Conservation (phyloP, 1,139 yeast species). For the Kluyveromyces marxianus region DNA sequence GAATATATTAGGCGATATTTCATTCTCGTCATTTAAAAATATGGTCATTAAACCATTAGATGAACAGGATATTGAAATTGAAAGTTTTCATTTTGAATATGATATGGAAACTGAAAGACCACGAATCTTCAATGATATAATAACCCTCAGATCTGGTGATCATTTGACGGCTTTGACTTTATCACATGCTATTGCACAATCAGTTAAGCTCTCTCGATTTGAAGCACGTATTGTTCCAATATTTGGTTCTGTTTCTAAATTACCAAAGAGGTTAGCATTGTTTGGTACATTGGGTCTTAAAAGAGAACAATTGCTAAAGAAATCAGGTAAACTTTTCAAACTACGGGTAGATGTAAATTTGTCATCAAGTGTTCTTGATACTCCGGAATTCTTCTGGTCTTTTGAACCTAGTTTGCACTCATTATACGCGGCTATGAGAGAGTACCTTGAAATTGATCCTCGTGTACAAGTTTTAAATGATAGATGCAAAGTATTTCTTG, state of each 20-base stretch:
- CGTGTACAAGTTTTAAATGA: conserved; percentile 89
- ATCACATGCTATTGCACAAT: conserved; percentile 96
- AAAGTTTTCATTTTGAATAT: conserved; percentile 89
- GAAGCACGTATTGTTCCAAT: conserved; percentile 86
- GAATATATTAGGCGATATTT: conserved; percentile 84
- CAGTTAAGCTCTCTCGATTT: conserved; percentile 82
- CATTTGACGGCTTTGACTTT: conserved; percentile 86
- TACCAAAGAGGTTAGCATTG: conserved; percentile 83
- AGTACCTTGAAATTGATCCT: conserved; percentile 89
- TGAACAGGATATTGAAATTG: conserved; percentile 90
- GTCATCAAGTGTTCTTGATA: conserved; percentile 83
- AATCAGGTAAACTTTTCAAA: conserved; percentile 85
- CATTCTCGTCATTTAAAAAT: conserved; percentile 42
- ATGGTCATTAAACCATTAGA: conserved; percentile 68
- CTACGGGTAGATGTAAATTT: conserved; percentile 88
- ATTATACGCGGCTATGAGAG: conserved; percentile 79
- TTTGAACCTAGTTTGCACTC: conserved; percentile 94
- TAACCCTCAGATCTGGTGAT: conserved; percentile 82
- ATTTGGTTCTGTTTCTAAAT: conserved; percentile 73
- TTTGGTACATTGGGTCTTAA: conserved; percentile 80
- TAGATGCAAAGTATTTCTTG: conserved; percentile 87
- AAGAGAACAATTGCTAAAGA: conserved; percentile 71
- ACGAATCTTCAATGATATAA: conserved; percentile 88
- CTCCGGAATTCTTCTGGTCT: conserved; percentile 96
- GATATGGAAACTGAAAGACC: conserved; percentile 77